Evolutionary conservation across 805 yeast genomes (phyloP), one percentile per base, ranked within the genome.

Genomic region (Ogataea nakhonphanomensis): DNA sequence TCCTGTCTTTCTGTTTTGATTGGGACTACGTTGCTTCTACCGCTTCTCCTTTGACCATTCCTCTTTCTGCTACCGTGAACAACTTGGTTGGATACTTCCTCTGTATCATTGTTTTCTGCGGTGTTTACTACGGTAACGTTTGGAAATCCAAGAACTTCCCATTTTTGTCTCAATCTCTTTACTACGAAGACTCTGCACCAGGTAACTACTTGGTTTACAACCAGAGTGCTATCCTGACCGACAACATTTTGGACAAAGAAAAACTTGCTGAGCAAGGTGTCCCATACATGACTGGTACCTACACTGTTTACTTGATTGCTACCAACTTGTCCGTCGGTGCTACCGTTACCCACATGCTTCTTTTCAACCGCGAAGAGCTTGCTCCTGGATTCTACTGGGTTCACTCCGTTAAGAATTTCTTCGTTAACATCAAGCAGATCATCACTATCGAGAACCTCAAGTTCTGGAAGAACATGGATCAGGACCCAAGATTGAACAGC

Each of bases 401-500:
- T 13, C 37, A 41, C 25, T 35, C 46, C 13, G 48, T 47, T 28
- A 46, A 45, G 31, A 20, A 34, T 13, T 3, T 66, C 23, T 7
- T 48, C 25, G 20, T 69, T 45, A 69, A 70, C 51, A 58, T 70
- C 17, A 69, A 67, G 54, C 8, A 30, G 8, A 20, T 36, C 14
- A 35, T 44, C 32, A 22, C 34, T 8, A 22, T 44, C 15, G 61
- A 63, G 44, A 63, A 66, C 35, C 67, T 73, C 69, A 70, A 74
- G 10, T 75, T 67, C 21, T 74, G 73, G 56, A 59, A 70, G 33
- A 71, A 69, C 4, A 62, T 52, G 20, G 27, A 26, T 20, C 12
- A 14, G 5, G 57, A 53, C 36, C 45, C 50, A 35, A 50, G 57
- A 45, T 34, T 53, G 22, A 47, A 49, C 42, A 13, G 17, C 8